Conservation (phyloP, 257 asterid genomes). For the Lavandula angustifolia region DNA sequence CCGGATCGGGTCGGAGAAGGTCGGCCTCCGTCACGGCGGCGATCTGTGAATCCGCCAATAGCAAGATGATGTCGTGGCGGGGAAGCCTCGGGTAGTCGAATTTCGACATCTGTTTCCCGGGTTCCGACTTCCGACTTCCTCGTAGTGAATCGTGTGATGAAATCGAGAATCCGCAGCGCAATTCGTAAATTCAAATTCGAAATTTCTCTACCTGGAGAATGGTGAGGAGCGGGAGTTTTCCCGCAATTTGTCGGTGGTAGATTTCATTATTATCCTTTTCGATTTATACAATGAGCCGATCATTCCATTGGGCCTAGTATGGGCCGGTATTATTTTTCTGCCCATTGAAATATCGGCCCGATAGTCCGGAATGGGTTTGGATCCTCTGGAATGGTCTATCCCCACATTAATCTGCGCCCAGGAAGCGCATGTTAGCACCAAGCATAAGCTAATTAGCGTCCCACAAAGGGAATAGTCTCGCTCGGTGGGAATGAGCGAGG, state of each 20-base stretch:
- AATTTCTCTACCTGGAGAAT: too few relatives aligned
- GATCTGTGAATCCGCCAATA: slow-evolving; percentile 51
- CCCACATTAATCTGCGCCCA: slow-evolving; percentile 10
- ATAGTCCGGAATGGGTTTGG: too few relatives aligned
- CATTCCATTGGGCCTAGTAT: too few relatives aligned
- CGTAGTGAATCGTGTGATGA: too few relatives aligned
- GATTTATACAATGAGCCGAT: too few relatives aligned
- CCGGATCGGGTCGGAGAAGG: slow-evolving; percentile 59
- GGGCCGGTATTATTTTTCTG: too few relatives aligned
- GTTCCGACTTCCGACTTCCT: neutral
- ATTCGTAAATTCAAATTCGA: too few relatives aligned
- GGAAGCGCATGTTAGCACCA: slow-evolving; percentile 35
- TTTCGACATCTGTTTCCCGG: slow-evolving; percentile 52
- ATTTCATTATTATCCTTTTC: too few relatives aligned
- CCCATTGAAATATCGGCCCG: too few relatives aligned
- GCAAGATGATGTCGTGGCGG: slow-evolving; percentile 52
- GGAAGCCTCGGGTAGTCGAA: slow-evolving; percentile 63
- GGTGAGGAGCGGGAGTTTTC: too few relatives aligned
- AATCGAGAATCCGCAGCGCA: too few relatives aligned
- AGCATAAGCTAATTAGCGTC: slow-evolving; percentile 27
- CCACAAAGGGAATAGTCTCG: neutral
- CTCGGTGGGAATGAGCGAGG: slow-evolving; percentile 30
- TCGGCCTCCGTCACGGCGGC: slow-evolving; percentile 63
- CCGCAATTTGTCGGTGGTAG: too few relatives aligned
- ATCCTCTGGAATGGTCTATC: slow-evolving; percentile 24